Evolutionary conservation across 176 grass and related monocot species (phyloP).

Genomic region (Phoenix roebelenii): DNA sequence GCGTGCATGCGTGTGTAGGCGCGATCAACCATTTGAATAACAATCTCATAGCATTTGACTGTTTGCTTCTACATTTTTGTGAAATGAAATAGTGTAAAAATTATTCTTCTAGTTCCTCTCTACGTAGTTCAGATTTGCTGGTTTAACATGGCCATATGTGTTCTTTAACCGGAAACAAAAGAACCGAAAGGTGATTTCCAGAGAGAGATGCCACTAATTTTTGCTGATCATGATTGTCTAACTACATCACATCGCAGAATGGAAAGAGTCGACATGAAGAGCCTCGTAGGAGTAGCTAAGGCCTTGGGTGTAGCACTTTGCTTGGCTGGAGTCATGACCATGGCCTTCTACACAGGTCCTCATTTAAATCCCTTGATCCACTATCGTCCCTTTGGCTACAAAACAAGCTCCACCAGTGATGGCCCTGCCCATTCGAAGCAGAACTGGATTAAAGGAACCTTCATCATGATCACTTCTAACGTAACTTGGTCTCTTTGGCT

Average conservation of each 20-base stretch:
- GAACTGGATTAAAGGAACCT: conserved; percentile 51
- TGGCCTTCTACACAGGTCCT: conserved; percentile 62
- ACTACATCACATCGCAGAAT: conserved; percentile 7
- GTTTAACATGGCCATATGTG: no score
- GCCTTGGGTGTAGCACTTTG: conserved; percentile 34
- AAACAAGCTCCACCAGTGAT: background rate
- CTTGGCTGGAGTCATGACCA: conserved; percentile 32
- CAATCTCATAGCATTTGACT: no score
- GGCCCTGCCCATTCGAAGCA: conserved; percentile 11
- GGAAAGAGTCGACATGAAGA: conserved; percentile 39
- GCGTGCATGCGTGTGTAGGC: no score
- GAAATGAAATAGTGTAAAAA: no score
- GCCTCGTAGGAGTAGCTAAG: conserved; percentile 31
- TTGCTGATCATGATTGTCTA: no score
- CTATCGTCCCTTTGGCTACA: conserved; percentile 21
- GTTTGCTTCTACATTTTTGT: no score
- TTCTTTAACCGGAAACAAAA: no score
- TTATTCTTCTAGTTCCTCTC: no score
- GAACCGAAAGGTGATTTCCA: no score
- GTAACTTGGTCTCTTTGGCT: conserved; percentile 58
- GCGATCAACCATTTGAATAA: no score
- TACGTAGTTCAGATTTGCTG: no score
- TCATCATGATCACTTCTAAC: conserved; percentile 35
- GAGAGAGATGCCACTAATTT: no score
- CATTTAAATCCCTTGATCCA: conserved; percentile 41